Evolutionary conservation across 495 filamentous ascomycete genomes (phyloP).

Genomic region (Penicillium paxilli): DNA sequence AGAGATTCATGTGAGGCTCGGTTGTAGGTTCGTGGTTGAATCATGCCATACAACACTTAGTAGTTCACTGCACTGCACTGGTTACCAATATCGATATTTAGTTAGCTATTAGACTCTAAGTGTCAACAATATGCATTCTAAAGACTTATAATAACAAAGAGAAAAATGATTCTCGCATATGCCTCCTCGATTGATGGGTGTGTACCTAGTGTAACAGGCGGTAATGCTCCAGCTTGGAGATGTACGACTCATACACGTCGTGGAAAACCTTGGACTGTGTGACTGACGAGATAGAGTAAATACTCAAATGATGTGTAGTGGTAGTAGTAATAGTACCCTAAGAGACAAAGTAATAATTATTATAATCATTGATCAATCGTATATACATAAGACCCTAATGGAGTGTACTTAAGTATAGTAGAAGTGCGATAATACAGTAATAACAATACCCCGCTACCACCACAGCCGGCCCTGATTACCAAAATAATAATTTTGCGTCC

Average conservation of each 20-base stretch:
- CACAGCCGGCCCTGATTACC: constrained; percentile 21
- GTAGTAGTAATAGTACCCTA: no score
- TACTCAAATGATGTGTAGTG: no score
- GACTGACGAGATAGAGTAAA: no score
- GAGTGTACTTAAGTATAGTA: neutral
- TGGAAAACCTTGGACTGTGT: neutral
- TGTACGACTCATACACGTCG: neutral
- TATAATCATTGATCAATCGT: no score
- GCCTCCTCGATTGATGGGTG: no score
- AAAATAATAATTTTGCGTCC: constrained; percentile 27
- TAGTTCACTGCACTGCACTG: no score
- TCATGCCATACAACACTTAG: no score
- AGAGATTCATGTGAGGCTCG: neutral
- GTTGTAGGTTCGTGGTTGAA: neutral
- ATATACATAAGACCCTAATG: no score
- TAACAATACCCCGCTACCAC: constrained; percentile 14
- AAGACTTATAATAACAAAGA: no score
- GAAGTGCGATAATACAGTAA: neutral
- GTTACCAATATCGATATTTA: no score
- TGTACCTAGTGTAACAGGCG: neutral
- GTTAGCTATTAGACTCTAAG: neutral
- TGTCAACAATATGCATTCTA: no score
- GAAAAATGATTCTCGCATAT: no score
- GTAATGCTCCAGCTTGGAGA: neutral
- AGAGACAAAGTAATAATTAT: neutral